These are phyloP conservation scores for Penicillium sp. DNA, from an alignment of 2,329 filamentous ascomycete genomes.

Conservation along the genomic window DNA sequence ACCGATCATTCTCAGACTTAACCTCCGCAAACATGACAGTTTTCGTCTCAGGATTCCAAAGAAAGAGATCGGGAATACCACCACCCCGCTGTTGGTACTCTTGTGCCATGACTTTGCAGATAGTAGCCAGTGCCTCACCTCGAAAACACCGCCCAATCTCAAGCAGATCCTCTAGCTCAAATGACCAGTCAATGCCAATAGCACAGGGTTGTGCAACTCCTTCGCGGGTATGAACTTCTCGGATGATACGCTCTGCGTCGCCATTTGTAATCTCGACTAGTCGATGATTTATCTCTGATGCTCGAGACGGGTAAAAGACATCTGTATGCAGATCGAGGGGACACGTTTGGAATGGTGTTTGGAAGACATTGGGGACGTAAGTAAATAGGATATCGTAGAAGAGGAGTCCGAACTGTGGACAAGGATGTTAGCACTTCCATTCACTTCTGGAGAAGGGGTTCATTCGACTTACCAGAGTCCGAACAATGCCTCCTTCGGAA, in stretches of 20 bases:
- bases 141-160: conserved; percentile 79
- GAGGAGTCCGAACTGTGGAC: conserved; percentile 68
- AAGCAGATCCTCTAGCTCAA: conserved; percentile 72
- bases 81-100: conserved; percentile 86
- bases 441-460: background rate
- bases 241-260: conserved; percentile 65
- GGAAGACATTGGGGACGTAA: conserved; percentile 95
- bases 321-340: conserved; percentile 92
- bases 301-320: conserved; percentile 81
- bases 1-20: conserved; percentile 82
- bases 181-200: conserved; percentile 91
- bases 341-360: conserved; percentile 91
- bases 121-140: conserved; percentile 73
- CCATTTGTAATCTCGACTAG: conserved; percentile 88
- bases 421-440: background rate
- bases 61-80: conserved; percentile 87
- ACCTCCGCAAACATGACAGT: conserved; percentile 78
- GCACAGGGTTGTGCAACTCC: conserved; percentile 74
- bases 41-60: conserved; percentile 67
- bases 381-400: conserved; percentile 93
- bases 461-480: conserved; percentile 62
- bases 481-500: conserved; percentile 83
- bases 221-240: conserved; percentile 67
- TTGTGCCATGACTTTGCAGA: conserved; percentile 94
- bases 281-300: conserved; percentile 84